These are phyloP conservation scores for Incumbomyces delicatus DNA, from an alignment of 2,329 filamentous ascomycete species.

Conservation along the genomic window DNA sequence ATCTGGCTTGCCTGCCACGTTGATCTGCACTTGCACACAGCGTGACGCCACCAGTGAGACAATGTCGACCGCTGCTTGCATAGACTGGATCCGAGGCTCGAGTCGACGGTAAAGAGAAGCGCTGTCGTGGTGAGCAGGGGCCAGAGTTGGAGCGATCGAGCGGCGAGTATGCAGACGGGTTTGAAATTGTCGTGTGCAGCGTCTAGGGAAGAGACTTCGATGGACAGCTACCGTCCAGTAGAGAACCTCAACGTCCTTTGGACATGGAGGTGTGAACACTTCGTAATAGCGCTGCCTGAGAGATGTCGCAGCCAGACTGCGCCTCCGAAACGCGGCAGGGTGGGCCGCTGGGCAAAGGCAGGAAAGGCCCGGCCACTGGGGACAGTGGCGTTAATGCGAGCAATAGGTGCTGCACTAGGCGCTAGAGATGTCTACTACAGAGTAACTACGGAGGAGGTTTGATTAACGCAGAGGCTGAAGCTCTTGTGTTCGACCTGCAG, in stretches of 20 bases:
- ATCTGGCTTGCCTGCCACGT: slow-evolving; percentile 3
- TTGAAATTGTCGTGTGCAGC: background rate
- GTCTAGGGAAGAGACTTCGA: background rate
- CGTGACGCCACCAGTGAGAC: slow-evolving; percentile 3
- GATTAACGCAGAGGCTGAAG: too few species aligned
- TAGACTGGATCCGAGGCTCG: background rate
- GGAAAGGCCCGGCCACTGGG: too few species aligned
- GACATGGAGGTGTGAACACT: slow-evolving; percentile 1
- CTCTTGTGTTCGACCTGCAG: background rate
- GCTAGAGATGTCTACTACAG: too few species aligned
- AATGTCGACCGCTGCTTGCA: slow-evolving; percentile 3
- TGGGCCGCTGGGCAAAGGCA: too few species aligned
- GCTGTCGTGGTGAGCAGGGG: background rate
- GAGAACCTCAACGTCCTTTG: background rate
- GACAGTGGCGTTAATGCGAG: too few species aligned
- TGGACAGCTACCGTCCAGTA: background rate
- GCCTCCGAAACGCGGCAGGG: too few species aligned
- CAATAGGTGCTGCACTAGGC: too few species aligned
- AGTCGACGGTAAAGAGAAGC: background rate
- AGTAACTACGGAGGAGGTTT: too few species aligned
- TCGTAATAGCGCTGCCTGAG: slow-evolving; percentile 3
- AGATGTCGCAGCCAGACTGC: too few species aligned
- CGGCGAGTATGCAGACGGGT: slow-evolving; percentile 4
- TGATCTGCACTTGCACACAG: slow-evolving; percentile 6
- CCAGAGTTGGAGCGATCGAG: background rate